Conservation (phyloP, 139 green algal species). For the Volvox reticuliferus region DNA sequence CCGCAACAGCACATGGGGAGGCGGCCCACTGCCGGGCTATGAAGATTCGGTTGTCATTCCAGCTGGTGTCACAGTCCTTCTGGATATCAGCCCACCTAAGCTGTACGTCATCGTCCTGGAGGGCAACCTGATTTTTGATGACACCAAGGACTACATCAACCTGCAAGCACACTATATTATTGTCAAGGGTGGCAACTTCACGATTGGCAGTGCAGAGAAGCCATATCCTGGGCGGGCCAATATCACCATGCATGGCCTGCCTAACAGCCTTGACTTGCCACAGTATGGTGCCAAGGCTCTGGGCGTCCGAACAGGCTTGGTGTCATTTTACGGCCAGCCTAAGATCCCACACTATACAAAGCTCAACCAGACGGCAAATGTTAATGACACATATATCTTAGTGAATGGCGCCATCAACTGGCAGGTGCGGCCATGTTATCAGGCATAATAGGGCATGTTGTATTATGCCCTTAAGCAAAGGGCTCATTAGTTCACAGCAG, state of each 20-base stretch:
- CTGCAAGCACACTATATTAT: constrained; percentile 74
- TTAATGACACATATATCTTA: constrained; percentile 56
- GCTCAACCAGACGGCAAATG: constrained; percentile 53
- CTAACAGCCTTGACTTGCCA: constrained; percentile 66
- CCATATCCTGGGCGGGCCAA: constrained; percentile 61
- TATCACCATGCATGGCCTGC: constrained; percentile 77
- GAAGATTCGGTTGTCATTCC: constrained; percentile 63
- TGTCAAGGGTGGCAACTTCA: constrained; percentile 67
- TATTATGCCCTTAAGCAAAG: no score
- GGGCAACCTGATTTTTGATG: constrained; percentile 73
- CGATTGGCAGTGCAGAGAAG: constrained; percentile 54
- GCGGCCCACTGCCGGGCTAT: constrained; percentile 58
- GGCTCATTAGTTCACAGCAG: no score
- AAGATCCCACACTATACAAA: constrained; percentile 76
- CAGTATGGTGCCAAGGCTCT: constrained; percentile 79
- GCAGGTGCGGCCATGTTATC: background rate
- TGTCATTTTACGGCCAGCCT: constrained; percentile 67
- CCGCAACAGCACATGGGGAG: constrained; percentile 71
- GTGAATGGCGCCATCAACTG: constrained; percentile 62
- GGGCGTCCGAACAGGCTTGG: constrained; percentile 66
- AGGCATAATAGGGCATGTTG: no score
- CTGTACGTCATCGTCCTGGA: constrained; percentile 68
- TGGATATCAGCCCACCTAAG: constrained; percentile 69
- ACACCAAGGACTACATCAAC: constrained; percentile 25
- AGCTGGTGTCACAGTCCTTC: constrained; percentile 60